Base-by-base conservation (phyloP, 192 early-diverging fungal species). In the Umbelopsis isabellina region DNA sequence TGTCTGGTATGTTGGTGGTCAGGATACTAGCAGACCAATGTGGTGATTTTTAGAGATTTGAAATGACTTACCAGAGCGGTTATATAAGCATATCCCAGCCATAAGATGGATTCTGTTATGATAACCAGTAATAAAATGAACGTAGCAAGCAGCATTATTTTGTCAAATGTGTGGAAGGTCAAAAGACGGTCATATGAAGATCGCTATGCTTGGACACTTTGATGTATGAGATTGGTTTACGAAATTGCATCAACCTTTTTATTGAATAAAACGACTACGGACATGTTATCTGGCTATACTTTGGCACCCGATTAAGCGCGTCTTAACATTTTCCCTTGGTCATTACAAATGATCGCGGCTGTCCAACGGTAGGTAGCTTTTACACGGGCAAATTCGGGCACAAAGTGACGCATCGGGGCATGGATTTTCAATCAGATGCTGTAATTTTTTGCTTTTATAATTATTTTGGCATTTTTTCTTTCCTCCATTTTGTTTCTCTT, bases 51-150 rank as follows among this genome's bases (percentile, higher is more conserved):
- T 30, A 30, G 27, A n/a, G n/a, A n/a, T n/a, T n/a, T n/a, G n/a
- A n/a, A n/a, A 30, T 30, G 27, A 66, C 58, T 50, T 84, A 86
- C 86, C 68, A 81, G 37, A 48, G 79, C 74, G 49, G 86, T 83
- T 51, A 86, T 70, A 46, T 83, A 78, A 2, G 83, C 77, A 71
- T 88, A 86, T 7, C 86, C 86, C 49, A 86, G 64, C 50, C 78
- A 84, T 69, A 82, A 72, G 46, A 88, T 83, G 12, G 80, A 68
- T 67, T 87, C 88, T 61, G 91, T 86, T 46, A 87, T 55, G 23
- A 88, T 73, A 67, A 91, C 91, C 30, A 93, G 75, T 50, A 88
- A 65, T 25, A 90, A 78, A 50, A 93, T 82, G 33, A 61, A 61
- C 16, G 55, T 61, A 61, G 55, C 55, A 16, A 61, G 55, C 11